Evolutionary conservation across 345 rosid species (phyloP), one percentile per base, ranked within the genome.

Genomic region (Eucalyptus regnans): DNA sequence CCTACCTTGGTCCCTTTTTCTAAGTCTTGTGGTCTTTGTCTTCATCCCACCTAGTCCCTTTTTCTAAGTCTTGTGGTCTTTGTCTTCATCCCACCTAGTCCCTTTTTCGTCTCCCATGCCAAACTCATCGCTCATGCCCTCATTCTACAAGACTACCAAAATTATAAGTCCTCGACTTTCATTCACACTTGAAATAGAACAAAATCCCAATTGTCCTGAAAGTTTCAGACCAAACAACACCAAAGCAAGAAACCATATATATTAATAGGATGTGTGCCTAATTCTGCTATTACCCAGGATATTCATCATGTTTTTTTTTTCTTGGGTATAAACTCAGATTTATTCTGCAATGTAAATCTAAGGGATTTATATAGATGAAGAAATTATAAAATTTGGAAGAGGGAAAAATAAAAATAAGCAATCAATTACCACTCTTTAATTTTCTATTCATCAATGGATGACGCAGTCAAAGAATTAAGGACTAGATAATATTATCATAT

Each of bases 261-360:
- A 33, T 33, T 33, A 33, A 58, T 4, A 23, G 64, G 64, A 58
- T 10, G n/a, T 58, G 12, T 58, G 29, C 64, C 29, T 58, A 58
- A 23, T 23, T 23, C 27, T 58, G 64, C 64, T 25, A 23, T 0
- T 23, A 2, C 1, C 0, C 64, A 58, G 29, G 0, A 58, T 58
- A 58, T 58, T 10, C 64, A 58, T 23, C 1, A 23, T 37, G 3
- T 56, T 23, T 9, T 58, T 58, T 23, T 23, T 1, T 0, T 2
- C 2, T 33, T 33, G 33, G 2, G 64, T 58, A 23, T 23, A 58
- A 51, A 58, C 64, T 58, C 14, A 5, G 5, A 58, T 58, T 25
- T 58, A 23, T 25, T 58, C 66, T 5, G 29, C 64, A 10, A 13
- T 58, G 64, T 58, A 25, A 3, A 58, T 58, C 64, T 60, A 27